Evolutionary conservation across 176 grass and related monocot genomes (phyloP), one percentile per base, ranked within the genome.

Genomic region (Aegilops longissima): DNA sequence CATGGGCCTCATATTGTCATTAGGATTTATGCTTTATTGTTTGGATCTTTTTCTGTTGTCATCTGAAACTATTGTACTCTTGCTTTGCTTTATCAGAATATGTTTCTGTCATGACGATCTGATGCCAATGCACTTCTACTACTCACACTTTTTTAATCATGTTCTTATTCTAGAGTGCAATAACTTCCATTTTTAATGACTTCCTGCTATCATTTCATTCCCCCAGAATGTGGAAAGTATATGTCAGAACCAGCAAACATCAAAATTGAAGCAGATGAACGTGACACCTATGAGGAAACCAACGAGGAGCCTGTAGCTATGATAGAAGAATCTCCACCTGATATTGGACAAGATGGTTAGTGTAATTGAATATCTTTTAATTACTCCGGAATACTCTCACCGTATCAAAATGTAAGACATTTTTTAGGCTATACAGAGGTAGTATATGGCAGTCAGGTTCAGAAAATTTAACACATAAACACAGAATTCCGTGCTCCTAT

Each of bases 291-390:
- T 70, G 92, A 97, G 87, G 94, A 94, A 84, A 90, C 86, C 62
- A 91, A 75, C 9, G 95, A 90, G 73, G 94, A 97, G 4, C 88
- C 84, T 87, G 77, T 94, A 87, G 92, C 92, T 82, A 97, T 97
- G 92, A 80, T 92, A 54, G 95, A 97, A 92, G 95, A 90, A 89
- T 94, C 90, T 85, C 92, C 92, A 78, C 89, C 88, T 70, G 88
- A 93, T 88, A 76, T 90, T 44, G 84, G 88, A 77, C 78, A 78
- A 72, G 90, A 92, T 85, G 90, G 90, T 92, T 35, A 82, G 90
- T 92, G 20, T 24, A 85, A 65, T 65, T 73, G 27, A 40, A 31
- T 45, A 61, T 81, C 45, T 77, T 24, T 4, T 70, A 61, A 59
- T 84, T 92, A 59, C 58, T 59, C 52, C 63, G n/a, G 44, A 59